Conservation (phyloP, 75 land plant genomes). For the Pinus tabuliformis region DNA sequence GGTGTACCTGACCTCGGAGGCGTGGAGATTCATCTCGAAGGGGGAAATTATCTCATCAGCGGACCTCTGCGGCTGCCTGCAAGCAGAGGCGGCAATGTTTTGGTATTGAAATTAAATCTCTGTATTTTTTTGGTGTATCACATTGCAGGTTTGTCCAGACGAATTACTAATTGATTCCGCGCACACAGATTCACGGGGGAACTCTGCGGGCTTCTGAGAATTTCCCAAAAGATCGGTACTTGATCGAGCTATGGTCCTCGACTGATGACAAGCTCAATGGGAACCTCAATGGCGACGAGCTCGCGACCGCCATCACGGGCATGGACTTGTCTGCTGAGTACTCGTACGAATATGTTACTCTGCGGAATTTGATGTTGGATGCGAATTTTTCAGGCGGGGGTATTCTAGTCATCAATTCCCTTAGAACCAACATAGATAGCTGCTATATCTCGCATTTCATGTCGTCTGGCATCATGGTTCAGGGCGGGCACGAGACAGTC, state of each 20-base stretch:
- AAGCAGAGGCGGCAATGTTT: constrained; percentile 43
- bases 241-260: constrained; percentile 58
- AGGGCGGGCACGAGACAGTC: constrained; percentile 32
- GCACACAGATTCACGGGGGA: constrained; percentile 61
- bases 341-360: constrained; percentile 54
- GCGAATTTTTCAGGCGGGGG: constrained; percentile 70
- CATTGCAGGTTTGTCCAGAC: no score
- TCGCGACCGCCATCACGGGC: neutral
- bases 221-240: constrained; percentile 54
- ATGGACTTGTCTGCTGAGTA: neutral
- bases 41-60: constrained; percentile 62
- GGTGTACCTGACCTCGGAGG: constrained; percentile 67
- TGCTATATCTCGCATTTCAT: constrained; percentile 48
- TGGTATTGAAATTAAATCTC: constrained; percentile 20
- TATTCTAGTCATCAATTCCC: constrained; percentile 44
- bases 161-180: neutral
- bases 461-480: constrained; percentile 26
- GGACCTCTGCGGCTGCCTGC: constrained; percentile 47
- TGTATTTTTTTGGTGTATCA: neutral
- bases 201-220: constrained; percentile 51
- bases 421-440: constrained; percentile 57
- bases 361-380: constrained; percentile 69
- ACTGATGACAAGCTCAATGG: constrained; percentile 7
- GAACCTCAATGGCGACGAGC: neutral
- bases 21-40: constrained; percentile 55